These are phyloP conservation scores for Stevia rebaudiana DNA, from an alignment of 140 eudicot species.

Conservation along the genomic window DNA sequence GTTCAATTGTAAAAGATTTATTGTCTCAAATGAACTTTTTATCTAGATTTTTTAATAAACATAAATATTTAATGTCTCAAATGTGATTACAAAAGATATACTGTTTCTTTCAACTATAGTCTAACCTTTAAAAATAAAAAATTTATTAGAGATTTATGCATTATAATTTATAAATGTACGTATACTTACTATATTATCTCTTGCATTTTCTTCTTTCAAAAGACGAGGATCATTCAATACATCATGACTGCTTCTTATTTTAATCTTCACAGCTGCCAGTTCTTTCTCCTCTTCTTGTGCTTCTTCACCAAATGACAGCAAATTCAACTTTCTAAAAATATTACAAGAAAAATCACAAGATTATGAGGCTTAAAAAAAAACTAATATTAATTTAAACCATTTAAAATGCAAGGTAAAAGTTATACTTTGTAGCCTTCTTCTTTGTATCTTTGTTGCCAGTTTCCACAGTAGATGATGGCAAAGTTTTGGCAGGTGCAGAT, in stretches of 20 bases:
- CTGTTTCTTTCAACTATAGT: not conserved
- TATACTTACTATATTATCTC: conserved; percentile 43
- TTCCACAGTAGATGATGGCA: conserved; percentile 40
- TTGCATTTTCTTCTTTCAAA: conserved; percentile 50
- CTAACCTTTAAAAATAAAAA: no score
- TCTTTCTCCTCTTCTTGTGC: conserved; percentile 94
- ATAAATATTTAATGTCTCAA: not conserved
- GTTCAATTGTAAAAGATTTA: not conserved
- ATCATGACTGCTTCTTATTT: conserved; percentile 88
- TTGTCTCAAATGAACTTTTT: not conserved
- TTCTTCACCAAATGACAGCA: conserved; percentile 97
- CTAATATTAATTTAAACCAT: conserved; percentile 15
- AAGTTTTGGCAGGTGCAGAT: conserved; percentile 40
- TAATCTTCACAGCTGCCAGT: conserved; percentile 53
- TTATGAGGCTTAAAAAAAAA: not conserved
- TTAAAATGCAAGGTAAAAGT: conserved; percentile 15
- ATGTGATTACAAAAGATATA: not conserved
- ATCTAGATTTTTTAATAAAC: not conserved
- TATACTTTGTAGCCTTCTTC: conserved; percentile 74
- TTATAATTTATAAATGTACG: no score
- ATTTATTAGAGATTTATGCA: no score
- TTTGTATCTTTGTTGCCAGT: conserved; percentile 47
- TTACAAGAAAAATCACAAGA: not conserved
- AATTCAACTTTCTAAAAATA: conserved; percentile 60
- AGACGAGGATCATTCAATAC: conserved; percentile 93